Conservation (phyloP, 106 monocot species). For the Dioscorea alata region DNA sequence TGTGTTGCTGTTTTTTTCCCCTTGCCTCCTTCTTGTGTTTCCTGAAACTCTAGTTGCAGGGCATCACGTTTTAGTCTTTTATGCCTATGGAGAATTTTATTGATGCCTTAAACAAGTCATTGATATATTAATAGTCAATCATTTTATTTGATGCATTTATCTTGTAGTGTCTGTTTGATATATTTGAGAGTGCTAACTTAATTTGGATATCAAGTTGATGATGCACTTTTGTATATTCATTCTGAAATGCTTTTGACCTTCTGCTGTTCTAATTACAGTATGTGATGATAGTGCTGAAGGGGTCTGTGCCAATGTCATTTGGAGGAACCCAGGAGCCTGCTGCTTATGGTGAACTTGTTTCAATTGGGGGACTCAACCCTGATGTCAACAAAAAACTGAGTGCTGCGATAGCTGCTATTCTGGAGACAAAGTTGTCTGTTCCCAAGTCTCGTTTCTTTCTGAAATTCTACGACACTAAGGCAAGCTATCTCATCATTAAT, state of each 20-base stretch:
- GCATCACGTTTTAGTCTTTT: too few relatives aligned
- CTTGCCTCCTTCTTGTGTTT: too few relatives aligned
- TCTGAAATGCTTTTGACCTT: slow-evolving; percentile 1
- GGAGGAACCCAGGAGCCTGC: slow-evolving; percentile 74
- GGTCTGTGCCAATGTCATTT: slow-evolving; percentile 80
- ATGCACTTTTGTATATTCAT: neutral
- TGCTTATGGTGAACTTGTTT: slow-evolving; percentile 91
- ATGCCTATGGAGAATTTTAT: too few relatives aligned
- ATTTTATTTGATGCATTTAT: neutral
- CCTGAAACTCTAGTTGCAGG: too few relatives aligned
- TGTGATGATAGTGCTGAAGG: slow-evolving; percentile 94
- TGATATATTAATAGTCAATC: too few relatives aligned
- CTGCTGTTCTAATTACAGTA: slow-evolving; percentile 37
- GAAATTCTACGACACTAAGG: slow-evolving; percentile 62
- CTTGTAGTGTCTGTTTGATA: neutral
- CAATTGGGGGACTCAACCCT: slow-evolving; percentile 81
- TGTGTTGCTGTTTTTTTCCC: too few relatives aligned
- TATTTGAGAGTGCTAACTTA: neutral
- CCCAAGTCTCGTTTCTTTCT: slow-evolving; percentile 72
- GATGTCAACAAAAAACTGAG: slow-evolving; percentile 83
- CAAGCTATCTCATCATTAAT: slow-evolving; percentile 3
- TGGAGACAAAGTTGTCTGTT: slow-evolving; percentile 65
- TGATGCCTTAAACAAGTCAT: too few relatives aligned
- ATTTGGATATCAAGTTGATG: neutral
- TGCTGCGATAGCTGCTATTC: slow-evolving; percentile 56